Percentiles rank a stretch among this genome's conserved stretches.
phyloP scores from a whole-genome alignment of 2,329 filamentous ascomycete genomes.

The Cladosporium sp. region DNA sequence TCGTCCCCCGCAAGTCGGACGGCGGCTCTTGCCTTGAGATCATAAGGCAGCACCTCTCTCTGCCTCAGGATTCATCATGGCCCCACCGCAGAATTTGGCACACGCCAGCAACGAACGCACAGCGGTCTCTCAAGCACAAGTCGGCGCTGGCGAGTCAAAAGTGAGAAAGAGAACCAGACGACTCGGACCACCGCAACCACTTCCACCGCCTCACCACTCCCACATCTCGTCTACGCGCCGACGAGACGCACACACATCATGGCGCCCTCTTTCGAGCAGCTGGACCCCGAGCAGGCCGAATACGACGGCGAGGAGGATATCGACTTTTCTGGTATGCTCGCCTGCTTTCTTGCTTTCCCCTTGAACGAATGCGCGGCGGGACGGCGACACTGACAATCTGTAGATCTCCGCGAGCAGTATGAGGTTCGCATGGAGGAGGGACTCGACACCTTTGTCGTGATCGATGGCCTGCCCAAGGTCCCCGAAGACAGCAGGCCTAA shows the following conservation, averaged over 20 bases:
- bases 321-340: constrained; percentile 67
- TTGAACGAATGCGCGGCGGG: constrained; percentile 1
- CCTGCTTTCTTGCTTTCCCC: too few relatives aligned
- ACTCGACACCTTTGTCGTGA: constrained; percentile 91
- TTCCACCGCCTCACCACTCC: background rate
- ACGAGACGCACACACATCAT: constrained; percentile 52
- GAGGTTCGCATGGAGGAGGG: constrained; percentile 95
- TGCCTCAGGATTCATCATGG: background rate
- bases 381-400: constrained; percentile 14
- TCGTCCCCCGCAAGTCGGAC: too few relatives aligned
- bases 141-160: constrained; percentile 1
- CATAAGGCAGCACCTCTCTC: too few relatives aligned
- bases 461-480: constrained; percentile 89
- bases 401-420: constrained; percentile 86
- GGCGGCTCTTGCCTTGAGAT: too few relatives aligned
- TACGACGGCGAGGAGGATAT: constrained; percentile 91
- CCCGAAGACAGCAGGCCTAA: constrained; percentile 88
- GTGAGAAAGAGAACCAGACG: background rate
- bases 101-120: constrained; percentile 1
- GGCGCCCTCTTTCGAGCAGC: constrained; percentile 89
- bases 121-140: too few relatives aligned
- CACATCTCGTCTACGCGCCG: constrained; percentile 14
- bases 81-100: constrained; percentile 8
- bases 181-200: background rate
- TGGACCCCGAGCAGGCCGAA: constrained; percentile 75